Percentiles rank a stretch among this genome's conserved stretches.
These are phyloP conservation scores for Eucalyptus lansdowneana DNA, from an alignment of 345 rosid genomes.

Conservation along the genomic window DNA sequence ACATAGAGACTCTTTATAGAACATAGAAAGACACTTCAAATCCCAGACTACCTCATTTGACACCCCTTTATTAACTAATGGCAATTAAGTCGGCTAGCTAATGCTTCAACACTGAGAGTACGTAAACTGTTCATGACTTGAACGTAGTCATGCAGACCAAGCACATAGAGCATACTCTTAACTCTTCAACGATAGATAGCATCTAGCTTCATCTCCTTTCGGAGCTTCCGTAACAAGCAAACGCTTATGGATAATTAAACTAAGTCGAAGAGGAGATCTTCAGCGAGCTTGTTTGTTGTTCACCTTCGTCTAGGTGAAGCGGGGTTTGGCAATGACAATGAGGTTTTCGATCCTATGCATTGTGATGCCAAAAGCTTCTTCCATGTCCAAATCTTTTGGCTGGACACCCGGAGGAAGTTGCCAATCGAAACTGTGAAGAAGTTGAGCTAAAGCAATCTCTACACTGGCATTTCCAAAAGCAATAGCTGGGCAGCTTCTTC, in stretches of 20 bases:
- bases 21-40: neutral
- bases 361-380: constrained; percentile 19
- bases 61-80: neutral
- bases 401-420: constrained; percentile 20
- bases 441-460: constrained; percentile 36
- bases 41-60: no score
- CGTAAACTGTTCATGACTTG: neutral
- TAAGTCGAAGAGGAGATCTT: neutral
- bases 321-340: constrained; percentile 11
- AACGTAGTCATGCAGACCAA: neutral
- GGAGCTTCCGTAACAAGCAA: neutral
- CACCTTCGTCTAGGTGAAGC: neutral
- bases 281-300: neutral
- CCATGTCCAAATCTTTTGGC: constrained; percentile 15
- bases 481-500: constrained; percentile 42
- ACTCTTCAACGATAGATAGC: neutral
- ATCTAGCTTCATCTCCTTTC: neutral
- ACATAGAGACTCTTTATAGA: no score
- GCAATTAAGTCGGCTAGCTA: neutral
- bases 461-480: constrained; percentile 20
- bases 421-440: constrained; percentile 49
- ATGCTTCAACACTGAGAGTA: neutral
- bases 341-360: constrained; percentile 7
- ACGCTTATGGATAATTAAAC: neutral
- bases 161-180: neutral